Base-by-base conservation (phyloP, 2,329 filamentous ascomycete species). In the Colletotrichum endophyticum region DNA sequence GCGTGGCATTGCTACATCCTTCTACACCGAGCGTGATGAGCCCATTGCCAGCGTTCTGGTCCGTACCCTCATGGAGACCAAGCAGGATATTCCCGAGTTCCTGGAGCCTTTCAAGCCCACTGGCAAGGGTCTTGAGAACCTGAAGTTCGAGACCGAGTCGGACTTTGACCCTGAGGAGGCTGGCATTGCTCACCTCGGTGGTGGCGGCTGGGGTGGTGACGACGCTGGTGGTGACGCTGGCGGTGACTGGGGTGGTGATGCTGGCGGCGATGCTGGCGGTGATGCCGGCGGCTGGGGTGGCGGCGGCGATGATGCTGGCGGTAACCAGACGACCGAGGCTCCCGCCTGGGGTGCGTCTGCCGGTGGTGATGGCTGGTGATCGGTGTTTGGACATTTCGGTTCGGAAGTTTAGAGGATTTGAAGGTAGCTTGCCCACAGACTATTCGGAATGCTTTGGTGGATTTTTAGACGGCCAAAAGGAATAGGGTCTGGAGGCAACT, bases 41-140 rank as follows among this genome's bases (percentile, higher is more conserved):
- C 90, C 93, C 5, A 86, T 99, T 57, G 95, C 91, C 0, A 89
- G 91, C 12, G 92, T 94, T 3, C 88, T 99, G 1, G 94, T 95
- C 49, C 96, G 96, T 83, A 92, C 95, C 8, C 88, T 99, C 0
- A 82, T 98, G 0, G 96, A 99, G 85, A 95, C 92, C 7, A 89
- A 92, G 7, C 95, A 98, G 84, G 85, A 88, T 0, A 86, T 99
- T 30, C 97, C 97, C 0, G 94, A 98, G 0, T 99, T 99, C 82
- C 90, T 99, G 0, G 83, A 94, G 79, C 78, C 87, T 1, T 92
- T 91, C 82, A 86, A 92, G 72, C 94, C 94, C 0, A 89, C 93
- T 74, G 82, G 83, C 0, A 81, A 84, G 19, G 77, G 76, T 6
- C n/a, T 73, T n/a, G 70, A 76, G 62, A 86, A 90, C 25, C 84